Base-by-base conservation (phyloP, 768 basidiomycete species). In the Tephrocybe sp. region DNA sequence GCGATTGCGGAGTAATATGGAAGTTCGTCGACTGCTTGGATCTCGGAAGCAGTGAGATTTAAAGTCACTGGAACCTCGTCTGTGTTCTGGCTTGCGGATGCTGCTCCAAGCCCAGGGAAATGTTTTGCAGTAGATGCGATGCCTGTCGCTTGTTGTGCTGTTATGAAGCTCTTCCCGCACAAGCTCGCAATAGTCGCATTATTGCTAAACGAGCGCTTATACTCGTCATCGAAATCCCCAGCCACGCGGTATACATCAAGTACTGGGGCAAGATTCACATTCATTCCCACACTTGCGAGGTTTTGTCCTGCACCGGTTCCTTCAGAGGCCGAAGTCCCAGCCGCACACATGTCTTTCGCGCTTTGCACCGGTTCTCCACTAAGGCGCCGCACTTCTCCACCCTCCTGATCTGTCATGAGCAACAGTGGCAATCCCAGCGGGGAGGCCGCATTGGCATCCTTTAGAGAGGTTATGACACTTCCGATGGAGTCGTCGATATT, bases 401-500 rank as follows among this genome's bases (percentile, higher is more conserved):
- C 56, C 48, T 57, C 56, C 38, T 57, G 56, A 26, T 57, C 56
- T 12, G 56, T 57, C 53, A 57, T 57, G 23, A 57, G 49, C 53
- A 57, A 26, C 9, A 57, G 23, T 6, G 56, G 56, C 30, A 57
- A 30, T 5, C 46, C 41, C 11, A 48, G 31, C 13, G 56, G 53
- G 14, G 52, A 54, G 9, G 38, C 51, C 23, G 45, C 50, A n/a
- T 57, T 57, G 1, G 56, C 56, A 33, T 34, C n/a, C 36, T 54
- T 57, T 14, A 57, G 47, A 20, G 52, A 52, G 12, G 53, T 31
- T 17, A 57, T 16, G 13, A 57, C 53, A 22, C 30, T 45, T 12
- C 44, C 36, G 22, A 57, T 51, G 43, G 54, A 48, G 33, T 46
- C 5, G 19, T 42, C 44, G 16, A 57, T 54, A 39, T 57, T 57